These are phyloP conservation scores for Sporothrix brunneoviolacea DNA, from an alignment of 2,329 filamentous ascomycete species.

Conservation along the genomic window DNA sequence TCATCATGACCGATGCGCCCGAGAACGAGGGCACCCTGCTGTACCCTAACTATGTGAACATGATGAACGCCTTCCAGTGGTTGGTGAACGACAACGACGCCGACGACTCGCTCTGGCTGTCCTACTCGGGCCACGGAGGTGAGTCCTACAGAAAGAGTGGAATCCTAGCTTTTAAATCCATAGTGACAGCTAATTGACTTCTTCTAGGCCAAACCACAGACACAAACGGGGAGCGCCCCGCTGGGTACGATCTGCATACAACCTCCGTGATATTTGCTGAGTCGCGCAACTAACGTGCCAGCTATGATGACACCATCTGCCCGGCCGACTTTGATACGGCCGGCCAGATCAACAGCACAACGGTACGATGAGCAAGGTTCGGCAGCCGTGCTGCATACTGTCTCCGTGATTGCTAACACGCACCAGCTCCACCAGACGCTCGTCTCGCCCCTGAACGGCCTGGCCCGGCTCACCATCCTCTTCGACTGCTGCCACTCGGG, in stretches of 20 bases:
- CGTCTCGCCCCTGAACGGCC: conserved; percentile 43
- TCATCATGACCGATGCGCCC: conserved; percentile 29
- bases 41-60: conserved; percentile 29
- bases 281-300: conserved; percentile 2
- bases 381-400: too few species aligned
- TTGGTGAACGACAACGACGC: conserved; percentile 43
- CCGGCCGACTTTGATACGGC: conserved; percentile 45
- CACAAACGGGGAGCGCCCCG: conserved; percentile 31
- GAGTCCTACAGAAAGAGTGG: too few species aligned
- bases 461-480: conserved; percentile 46
- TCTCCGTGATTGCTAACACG: too few species aligned
- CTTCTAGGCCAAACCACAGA: conserved; percentile 44
- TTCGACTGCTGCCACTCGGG: conserved; percentile 59
- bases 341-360: conserved; percentile 47
- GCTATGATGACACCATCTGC: conserved; percentile 45
- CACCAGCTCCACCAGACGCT: conserved; percentile 47
- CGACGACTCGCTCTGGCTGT: conserved; percentile 46
- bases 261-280: too few species aligned
- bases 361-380: too few species aligned
- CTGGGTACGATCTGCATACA: too few species aligned
- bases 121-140: conserved; percentile 55
- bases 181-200: too few species aligned
- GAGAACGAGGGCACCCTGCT: conserved; percentile 28
- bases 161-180: too few species aligned
- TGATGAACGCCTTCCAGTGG: conserved; percentile 49